Evolutionary conservation across 768 basidiomycete genomes (phyloP).

Genomic region (Suillus brevipes): DNA sequence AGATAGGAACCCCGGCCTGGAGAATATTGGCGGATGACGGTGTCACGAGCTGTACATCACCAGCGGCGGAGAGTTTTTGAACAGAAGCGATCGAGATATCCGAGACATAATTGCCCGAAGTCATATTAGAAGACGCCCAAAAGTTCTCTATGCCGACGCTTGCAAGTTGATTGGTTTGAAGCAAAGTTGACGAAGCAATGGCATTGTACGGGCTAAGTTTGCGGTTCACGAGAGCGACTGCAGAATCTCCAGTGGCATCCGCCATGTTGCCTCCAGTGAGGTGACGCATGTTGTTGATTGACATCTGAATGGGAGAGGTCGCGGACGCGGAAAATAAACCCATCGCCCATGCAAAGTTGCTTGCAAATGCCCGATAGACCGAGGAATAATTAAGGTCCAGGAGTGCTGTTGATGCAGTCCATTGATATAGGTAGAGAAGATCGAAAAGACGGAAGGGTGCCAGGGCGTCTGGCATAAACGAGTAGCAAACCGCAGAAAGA

Average conservation of each 20-base stretch:
- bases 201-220: constrained; percentile 78
- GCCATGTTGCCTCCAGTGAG: constrained; percentile 77
- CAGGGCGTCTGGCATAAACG: constrained; percentile 53
- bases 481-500: constrained; percentile 53
- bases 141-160: constrained; percentile 13
- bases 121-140: constrained; percentile 14
- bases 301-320: constrained; percentile 61
- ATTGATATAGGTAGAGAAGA: constrained; percentile 79
- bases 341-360: constrained; percentile 90
- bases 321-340: constrained; percentile 63
- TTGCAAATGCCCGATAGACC: constrained; percentile 75
- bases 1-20: constrained; percentile 80
- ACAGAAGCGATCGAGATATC: constrained; percentile 17
- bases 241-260: constrained; percentile 56
- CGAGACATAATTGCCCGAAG: constrained; percentile 9
- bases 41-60: constrained; percentile 66
- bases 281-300: constrained; percentile 82
- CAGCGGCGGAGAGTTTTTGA: constrained; percentile 26
- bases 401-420: constrained; percentile 76
- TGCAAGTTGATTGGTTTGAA: constrained; percentile 1
- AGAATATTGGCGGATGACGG: constrained; percentile 63
- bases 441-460: constrained; percentile 81
- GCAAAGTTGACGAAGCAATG: not conserved
- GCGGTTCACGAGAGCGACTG: constrained; percentile 78
- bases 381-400: constrained; percentile 86